Base-by-base conservation (phyloP, 768 basidiomycete species). In the Asterophora parasitica region DNA sequence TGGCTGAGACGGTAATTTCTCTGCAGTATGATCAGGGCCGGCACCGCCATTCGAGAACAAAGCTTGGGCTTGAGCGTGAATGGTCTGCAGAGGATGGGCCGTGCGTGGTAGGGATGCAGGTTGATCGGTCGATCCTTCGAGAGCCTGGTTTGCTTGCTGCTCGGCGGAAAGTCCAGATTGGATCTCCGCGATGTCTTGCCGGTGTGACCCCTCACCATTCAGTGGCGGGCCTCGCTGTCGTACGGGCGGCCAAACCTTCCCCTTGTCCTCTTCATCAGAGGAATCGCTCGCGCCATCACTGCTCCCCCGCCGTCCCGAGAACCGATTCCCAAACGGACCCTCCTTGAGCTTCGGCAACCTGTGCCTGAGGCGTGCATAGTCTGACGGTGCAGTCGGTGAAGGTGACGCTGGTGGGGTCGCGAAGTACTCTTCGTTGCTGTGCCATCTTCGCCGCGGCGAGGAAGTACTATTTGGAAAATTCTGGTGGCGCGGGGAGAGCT, bases 241-340 rank as follows among this genome's bases (percentile, higher is more conserved):
- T 33, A 44, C 50, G 27, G 65, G 65, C 7, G 64, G 64, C 68
- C 65, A 65, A 19, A 32, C 33, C 10, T 23, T 32, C 8, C 28
- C n/a, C 12, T 42, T 44, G 15, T 48, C 16, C 2, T 31, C 56
- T 19, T 54, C 54, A 13, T 61, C 60, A 12, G 57, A 49, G 13
- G 51, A 59, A 23, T 26, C 38, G 17, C 51, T 44, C 42, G 15
- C 39, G n/a, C 3, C 31, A 11, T 42, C 40, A 45, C 4, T 28
- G 17, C 1, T 46, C 17, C 46, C 41, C n/a, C 44, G 50, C 33
- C 54, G 44, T 0, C 53, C 54, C 3, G 53, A 49, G 39, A 65
- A 63, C 7, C 53, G 48, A 19, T 56, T 65, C 2, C 63, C 52
- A 44, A 65, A 68, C 7, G 62, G 58, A n/a, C 64, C 67, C 34